phyloP scores from a whole-genome alignment of 2,329 filamentous ascomycete species.

The Venturia carpophila region DNA sequence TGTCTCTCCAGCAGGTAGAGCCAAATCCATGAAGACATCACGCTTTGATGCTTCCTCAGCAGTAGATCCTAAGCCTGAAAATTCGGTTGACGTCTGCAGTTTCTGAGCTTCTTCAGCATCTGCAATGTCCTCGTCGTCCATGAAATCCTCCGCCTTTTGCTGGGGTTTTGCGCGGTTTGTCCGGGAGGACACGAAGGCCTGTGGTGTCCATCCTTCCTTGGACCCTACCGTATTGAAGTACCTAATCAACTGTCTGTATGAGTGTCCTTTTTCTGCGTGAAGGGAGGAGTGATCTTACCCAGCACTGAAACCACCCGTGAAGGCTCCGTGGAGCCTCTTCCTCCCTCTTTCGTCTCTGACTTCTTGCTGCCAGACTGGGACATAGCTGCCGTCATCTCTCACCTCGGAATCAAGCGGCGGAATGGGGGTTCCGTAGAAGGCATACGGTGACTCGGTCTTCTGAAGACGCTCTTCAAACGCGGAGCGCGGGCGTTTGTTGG shows the following conservation, averaged over 20 bases:
- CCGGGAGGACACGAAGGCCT: constrained; percentile 85
- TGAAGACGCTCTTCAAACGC: constrained; percentile 69
- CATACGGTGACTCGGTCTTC: constrained; percentile 62
- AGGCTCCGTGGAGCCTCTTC: constrained; percentile 88
- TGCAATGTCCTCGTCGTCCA: constrained; percentile 93
- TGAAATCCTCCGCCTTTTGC: constrained; percentile 78
- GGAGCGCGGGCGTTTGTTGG: constrained; percentile 69
- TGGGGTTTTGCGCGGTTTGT: constrained; percentile 61
- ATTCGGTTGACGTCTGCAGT: constrained; percentile 64
- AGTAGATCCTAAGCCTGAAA: constrained; percentile 67
- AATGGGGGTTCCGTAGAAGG: constrained; percentile 75
- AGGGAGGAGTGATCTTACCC: constrained; percentile 53
- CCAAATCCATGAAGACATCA: constrained; percentile 59
- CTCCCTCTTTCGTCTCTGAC: constrained; percentile 86
- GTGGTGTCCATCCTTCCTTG: constrained; percentile 94
- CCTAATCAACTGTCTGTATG: constrained; percentile 38
- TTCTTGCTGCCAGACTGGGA: constrained; percentile 97
- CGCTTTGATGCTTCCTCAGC: constrained; percentile 50
- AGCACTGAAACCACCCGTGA: constrained; percentile 93
- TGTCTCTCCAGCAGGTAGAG: constrained; percentile 67
- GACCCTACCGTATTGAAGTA: constrained; percentile 98
- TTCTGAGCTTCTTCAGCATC: constrained; percentile 72
- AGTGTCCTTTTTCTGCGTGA: constrained; percentile 23
- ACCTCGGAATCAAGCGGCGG: constrained; percentile 66
- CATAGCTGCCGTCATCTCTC: constrained; percentile 84